Evolutionary conservation across 2,329 filamentous ascomycete genomes (phyloP), one percentile per base, ranked within the genome.

Genomic region (Fusarium sp.): DNA sequence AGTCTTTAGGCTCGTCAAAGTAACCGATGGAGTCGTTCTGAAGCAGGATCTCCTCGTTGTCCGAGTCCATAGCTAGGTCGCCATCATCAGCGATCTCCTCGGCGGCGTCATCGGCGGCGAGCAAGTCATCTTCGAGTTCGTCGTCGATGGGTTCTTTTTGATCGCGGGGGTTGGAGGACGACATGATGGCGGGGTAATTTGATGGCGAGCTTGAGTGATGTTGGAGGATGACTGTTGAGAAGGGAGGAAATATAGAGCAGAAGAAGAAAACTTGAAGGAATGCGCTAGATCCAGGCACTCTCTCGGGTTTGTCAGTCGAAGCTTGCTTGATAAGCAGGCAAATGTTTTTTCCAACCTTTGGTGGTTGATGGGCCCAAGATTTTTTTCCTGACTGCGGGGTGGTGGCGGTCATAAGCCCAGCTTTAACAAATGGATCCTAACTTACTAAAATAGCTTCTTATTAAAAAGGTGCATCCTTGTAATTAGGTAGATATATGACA

Each of bases 11-110:
- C 32, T 80, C 78, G 80, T 98, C 95, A 73, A 98, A 97, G 81
- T 96, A 94, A 58, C 92, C 94, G 67, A 89, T 83, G 66, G 92
- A 96, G 82, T 99, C 94, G 82, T 98, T 99, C 63, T 95, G 87
- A 7, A 98, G 83, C 38, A 86, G 79, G 38, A 97, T 87, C 75
- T 95, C 92, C 68, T 91, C 89, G 50, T 88, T 87, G 58, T 85
- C 86, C 5, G 88, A 91, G 72, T 94, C 92, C 92, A 97, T 96
- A 39, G 86, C 86, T 50, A 91, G 83, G 74, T 96, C 91, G 46
- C 85, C 88, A 58, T 87, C 88, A 31, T 70, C 88, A 64, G 96
- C 86, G 78, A 93, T 88, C 66, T 88, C 88, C 69, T 89, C 86
- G 60, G 89, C 86, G 78, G 92, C 88, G 66, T 87, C 88, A 65